Base-by-base conservation (phyloP, 768 basidiomycete genomes). In the Pleurotus platypus region DNA sequence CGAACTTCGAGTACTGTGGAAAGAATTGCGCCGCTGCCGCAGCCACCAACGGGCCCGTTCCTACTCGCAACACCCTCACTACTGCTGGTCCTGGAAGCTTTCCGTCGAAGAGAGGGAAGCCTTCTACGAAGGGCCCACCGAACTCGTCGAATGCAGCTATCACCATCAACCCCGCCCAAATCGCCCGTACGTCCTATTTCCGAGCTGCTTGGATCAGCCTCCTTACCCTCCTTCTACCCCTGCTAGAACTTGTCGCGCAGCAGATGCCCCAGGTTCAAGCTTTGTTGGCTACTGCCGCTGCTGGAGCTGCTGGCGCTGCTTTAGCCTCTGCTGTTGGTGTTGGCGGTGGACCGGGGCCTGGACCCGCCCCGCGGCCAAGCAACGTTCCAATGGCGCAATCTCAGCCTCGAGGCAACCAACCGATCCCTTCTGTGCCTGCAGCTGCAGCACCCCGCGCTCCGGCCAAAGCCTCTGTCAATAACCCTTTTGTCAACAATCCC, bases 11-110 rank as follows among this genome's bases (percentile, higher is more conserved):
- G 50, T 87, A 77, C 62, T 87, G 86, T 58, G 82, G 86, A 55
- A 83, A 84, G 75, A 82, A 78, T 54, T 87, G 86, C 62, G 85
- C 84, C 15, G 66, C 75, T 13, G 58, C 75, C 49, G 84, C 84
- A 18, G 70, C 68, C 27, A 63, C 62, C n/a, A 45, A 47, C 37
- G 24, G 58, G 16, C 18, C 40, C 24, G 38, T 35, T 4, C 46
- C 30, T 16, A 26, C 15, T 30, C 47, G 26, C 35, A 39, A 27
- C 46, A 22, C 24, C 22, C 26, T 18, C 12, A 26, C 48, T 16
- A 20, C 59, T 11, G 56, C 45, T 3, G 56, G 24, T 57, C 9
- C 30, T 9, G 30, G 30, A 35, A 42, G 46, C 55, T 13, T 18
- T 48, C 12, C 50, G 47, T 30, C 60, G 2, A 61, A 58, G 43